Conservation (phyloP, 225 moss, liverwort and hornwort genomes). For the Polytrichum commune region DNA sequence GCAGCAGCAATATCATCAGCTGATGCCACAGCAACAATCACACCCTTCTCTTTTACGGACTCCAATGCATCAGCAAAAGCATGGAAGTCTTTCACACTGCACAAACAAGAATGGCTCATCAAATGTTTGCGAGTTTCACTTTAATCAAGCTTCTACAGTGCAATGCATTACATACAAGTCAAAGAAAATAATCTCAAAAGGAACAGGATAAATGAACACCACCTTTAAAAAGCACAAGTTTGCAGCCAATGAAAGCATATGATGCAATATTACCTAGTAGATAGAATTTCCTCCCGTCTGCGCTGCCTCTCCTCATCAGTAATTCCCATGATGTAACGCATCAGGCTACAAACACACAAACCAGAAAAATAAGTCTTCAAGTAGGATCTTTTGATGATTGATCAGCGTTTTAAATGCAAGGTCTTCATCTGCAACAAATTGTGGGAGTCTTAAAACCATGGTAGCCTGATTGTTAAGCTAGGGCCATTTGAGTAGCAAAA, state of each 20-base stretch:
- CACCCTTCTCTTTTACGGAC: constrained; percentile 74
- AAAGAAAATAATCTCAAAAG: not conserved
- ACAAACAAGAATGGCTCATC: constrained; percentile 8
- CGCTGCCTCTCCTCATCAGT: constrained; percentile 88
- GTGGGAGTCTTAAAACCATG: not conserved
- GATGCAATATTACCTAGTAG: constrained; percentile 56
- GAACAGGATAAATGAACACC: no score
- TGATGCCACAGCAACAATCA: constrained; percentile 91
- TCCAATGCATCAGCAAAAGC: constrained; percentile 77
- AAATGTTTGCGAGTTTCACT: not conserved
- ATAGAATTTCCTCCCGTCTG: constrained; percentile 86
- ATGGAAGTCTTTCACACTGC: constrained; percentile 92
- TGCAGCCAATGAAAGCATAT: no score
- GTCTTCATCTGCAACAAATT: not conserved
- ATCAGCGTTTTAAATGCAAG: not conserved
- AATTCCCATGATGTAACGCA: constrained; percentile 97
- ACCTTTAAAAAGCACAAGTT: no score
- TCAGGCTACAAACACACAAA: constrained; percentile 51
- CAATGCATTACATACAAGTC: no score
- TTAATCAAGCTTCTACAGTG: no score
- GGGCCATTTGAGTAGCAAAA: no score
- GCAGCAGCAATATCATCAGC: constrained; percentile 82
- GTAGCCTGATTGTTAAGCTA: not conserved
- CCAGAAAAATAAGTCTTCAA: not conserved
- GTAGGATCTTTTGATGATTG: not conserved